phyloP scores from a whole-genome alignment of 805 yeast genomes.

The Wickerhamiella sergipiensis region DNA sequence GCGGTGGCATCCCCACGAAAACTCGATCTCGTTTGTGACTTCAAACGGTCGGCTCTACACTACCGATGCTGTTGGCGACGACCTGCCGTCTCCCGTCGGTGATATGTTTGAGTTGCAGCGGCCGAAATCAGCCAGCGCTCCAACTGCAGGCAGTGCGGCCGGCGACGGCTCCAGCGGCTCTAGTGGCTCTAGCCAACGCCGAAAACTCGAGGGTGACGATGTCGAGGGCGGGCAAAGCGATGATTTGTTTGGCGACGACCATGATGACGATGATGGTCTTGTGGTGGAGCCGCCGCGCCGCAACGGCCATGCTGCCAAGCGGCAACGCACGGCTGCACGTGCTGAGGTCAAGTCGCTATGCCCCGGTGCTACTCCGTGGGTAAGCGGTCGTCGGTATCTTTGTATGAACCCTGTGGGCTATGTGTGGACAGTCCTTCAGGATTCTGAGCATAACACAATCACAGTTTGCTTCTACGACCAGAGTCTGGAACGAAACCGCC shows the following conservation, averaged over 20 bases:
- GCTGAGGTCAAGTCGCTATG: conserved; percentile 43
- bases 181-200: conserved; percentile 14
- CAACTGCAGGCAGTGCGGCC: not conserved
- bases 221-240: conserved; percentile 22
- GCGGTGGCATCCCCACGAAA: conserved; percentile 29
- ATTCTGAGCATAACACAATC: conserved; percentile 46
- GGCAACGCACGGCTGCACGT: not conserved
- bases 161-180: not conserved
- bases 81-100: conserved; percentile 19
- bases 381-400: conserved; percentile 53
- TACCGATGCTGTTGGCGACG: conserved; percentile 8
- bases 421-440: conserved; percentile 60
- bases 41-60: conserved; percentile 22
- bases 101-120: conserved; percentile 4
- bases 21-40: conserved; percentile 22
- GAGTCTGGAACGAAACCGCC: conserved; percentile 62
- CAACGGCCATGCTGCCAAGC: conserved; percentile 7
- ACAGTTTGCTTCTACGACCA: conserved; percentile 81
- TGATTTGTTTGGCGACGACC: conserved; percentile 38
- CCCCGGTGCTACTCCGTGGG: conserved; percentile 83
- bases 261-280: conserved; percentile 30
- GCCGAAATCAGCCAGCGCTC: not conserved
- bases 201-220: conserved; percentile 23
- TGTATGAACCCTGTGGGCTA: conserved; percentile 74
- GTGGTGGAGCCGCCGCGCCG: not conserved